These are phyloP conservation scores for Micractinium conductrix DNA, from an alignment of 139 green algal species.

Conservation along the genomic window DNA sequence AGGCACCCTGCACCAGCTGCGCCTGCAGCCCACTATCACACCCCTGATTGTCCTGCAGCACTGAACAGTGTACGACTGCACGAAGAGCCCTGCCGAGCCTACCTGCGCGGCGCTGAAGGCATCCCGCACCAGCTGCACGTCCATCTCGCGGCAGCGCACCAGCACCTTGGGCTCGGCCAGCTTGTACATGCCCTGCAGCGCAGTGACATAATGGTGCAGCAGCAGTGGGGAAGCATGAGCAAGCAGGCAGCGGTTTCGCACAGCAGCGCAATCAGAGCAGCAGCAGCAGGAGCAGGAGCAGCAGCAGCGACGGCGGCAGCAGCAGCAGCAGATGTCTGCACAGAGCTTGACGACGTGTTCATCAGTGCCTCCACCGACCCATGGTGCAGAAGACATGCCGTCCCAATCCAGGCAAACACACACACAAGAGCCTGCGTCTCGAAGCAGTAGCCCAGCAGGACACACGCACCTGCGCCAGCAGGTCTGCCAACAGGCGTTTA, in stretches of 20 bases:
- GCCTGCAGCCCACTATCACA: constrained; percentile 55
- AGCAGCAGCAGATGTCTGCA: no score
- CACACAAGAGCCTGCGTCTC: no score
- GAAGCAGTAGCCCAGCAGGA: no score
- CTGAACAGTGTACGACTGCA: no score
- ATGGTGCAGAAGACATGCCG: background rate
- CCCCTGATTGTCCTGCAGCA: background rate
- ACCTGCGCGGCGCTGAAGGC: constrained; percentile 57
- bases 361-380: background rate
- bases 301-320: no score
- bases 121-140: constrained; percentile 72
- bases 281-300: no score
- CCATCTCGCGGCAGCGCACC: constrained; percentile 78
- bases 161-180: constrained; percentile 71
- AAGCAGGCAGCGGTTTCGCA: no score
- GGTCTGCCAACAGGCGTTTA: constrained; percentile 81
- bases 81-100: no score
- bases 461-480: constrained; percentile 91
- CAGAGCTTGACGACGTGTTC: background rate
- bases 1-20: constrained; percentile 55
- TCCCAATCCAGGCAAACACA: no score
- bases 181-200: constrained; percentile 78
- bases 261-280: no score
- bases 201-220: background rate
- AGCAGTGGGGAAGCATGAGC: no score